Evolutionary conservation across 768 basidiomycete genomes (phyloP).

Genomic region (Trametes sanguinea): DNA sequence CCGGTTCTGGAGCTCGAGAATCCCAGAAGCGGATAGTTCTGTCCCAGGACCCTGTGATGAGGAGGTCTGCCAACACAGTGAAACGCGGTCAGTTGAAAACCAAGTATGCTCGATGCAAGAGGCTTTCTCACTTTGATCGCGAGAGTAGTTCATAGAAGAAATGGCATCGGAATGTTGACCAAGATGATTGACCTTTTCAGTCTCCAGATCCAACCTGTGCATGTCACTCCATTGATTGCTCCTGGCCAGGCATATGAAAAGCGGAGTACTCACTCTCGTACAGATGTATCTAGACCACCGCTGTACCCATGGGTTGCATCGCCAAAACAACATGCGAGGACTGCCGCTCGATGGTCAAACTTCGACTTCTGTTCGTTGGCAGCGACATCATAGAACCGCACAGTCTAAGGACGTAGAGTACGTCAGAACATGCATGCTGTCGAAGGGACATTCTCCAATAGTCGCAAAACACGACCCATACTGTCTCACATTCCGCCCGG

Average conservation of each 20-base stretch:
- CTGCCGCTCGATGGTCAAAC: slow-evolving; percentile 86
- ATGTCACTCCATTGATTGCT: neutral
- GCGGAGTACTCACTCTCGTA: slow-evolving; percentile 67
- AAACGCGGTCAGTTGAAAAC: neutral
- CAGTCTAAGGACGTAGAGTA: slow-evolving; percentile 42
- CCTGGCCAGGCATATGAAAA: neutral
- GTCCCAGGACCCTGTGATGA: slow-evolving; percentile 94
- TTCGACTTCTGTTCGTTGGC: slow-evolving; percentile 73
- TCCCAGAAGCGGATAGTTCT: slow-evolving; percentile 89
- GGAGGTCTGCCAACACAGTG: slow-evolving; percentile 46
- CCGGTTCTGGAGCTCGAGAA: slow-evolving; percentile 57
- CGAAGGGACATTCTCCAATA: neutral
- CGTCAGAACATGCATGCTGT: neutral
- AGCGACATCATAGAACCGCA: slow-evolving; percentile 55
- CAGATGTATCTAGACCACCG: slow-evolving; percentile 83
- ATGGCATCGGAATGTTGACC: slow-evolving; percentile 84
- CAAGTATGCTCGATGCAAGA: neutral
- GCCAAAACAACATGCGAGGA: slow-evolving; percentile 79
- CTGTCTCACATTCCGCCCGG: neutral
- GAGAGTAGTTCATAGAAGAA: slow-evolving; percentile 72
- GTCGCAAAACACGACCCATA: neutral
- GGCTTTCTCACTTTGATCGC: slow-evolving; percentile 56
- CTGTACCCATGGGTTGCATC: slow-evolving; percentile 73
- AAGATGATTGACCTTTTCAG: slow-evolving; percentile 70
- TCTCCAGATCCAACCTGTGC: slow-evolving; percentile 71